Conservation (phyloP, 495 filamentous ascomycete species). For the Massariosphaeria phaeospora region DNA sequence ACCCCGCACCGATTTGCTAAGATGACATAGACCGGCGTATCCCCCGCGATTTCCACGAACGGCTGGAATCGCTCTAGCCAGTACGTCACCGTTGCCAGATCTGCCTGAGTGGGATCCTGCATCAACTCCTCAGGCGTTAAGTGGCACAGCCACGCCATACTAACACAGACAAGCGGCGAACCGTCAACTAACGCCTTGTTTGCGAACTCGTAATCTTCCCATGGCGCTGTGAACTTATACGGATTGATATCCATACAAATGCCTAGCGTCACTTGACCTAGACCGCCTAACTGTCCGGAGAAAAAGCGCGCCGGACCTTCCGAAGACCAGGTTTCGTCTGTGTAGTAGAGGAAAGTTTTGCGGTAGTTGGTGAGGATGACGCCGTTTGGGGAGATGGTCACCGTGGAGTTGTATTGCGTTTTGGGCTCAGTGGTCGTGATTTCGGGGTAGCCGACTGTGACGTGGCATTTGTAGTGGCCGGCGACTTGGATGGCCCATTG, state of each 20-base stretch:
- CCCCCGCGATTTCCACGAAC: conserved; percentile 52
- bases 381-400: conserved; percentile 70
- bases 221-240: conserved; percentile 72
- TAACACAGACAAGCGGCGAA: conserved; percentile 69
- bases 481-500: conserved; percentile 77
- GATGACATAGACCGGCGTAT: conserved; percentile 64
- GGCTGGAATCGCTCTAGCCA: conserved; percentile 84
- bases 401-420: conserved; percentile 70
- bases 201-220: conserved; percentile 80
- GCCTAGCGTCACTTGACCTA: conserved; percentile 64
- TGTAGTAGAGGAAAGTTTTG: conserved; percentile 85
- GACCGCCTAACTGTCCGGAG: conserved; percentile 38
- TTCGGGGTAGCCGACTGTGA: conserved; percentile 91
- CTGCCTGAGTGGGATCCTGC: conserved; percentile 53
- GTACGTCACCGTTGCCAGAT: conserved; percentile 77
- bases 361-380: conserved; percentile 76
- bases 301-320: conserved; percentile 66
- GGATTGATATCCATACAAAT: conserved; percentile 89
- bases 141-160: conserved; percentile 82
- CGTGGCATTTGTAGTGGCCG: conserved; percentile 64
- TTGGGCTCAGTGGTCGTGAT: conserved; percentile 8
- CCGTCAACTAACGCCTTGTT: conserved; percentile 61
- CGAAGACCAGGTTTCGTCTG: conserved; percentile 84
- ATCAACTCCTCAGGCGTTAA: conserved; percentile 46
- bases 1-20: conserved; percentile 76